Conservation (phyloP, 192 early-diverging fungal genomes). For the Entomortierella parvispora region DNA sequence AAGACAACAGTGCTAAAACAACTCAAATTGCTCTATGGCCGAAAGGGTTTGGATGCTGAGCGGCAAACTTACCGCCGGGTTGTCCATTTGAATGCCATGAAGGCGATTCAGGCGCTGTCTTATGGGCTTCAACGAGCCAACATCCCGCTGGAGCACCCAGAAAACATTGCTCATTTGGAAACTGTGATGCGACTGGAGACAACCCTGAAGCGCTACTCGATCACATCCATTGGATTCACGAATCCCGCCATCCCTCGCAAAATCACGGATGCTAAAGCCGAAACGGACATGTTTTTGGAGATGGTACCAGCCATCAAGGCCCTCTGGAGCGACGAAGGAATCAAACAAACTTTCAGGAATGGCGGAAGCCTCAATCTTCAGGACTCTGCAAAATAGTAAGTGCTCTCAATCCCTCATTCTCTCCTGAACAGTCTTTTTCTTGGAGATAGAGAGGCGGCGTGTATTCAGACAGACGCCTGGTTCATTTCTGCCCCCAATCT, state of each 20-base stretch:
- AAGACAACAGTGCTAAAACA: slow-evolving; percentile 62
- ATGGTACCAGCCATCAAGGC: slow-evolving; percentile 44
- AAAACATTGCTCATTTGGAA: slow-evolving; percentile 39
- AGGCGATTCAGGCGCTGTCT: slow-evolving; percentile 47
- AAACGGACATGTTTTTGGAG: slow-evolving; percentile 34
- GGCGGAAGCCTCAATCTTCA: slow-evolving; percentile 55
- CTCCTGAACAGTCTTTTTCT: not conserved
- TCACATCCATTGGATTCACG: slow-evolving; percentile 31
- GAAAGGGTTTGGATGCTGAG: slow-evolving; percentile 46
- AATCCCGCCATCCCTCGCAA: slow-evolving; percentile 26
- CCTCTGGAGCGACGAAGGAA: slow-evolving; percentile 51
- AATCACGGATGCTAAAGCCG: slow-evolving; percentile 31
- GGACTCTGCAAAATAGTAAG: slow-evolving; percentile 57
- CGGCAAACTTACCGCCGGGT: slow-evolving; percentile 46
- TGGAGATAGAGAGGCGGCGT: too few relatives aligned
- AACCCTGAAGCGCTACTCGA: slow-evolving; percentile 45
- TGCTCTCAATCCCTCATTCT: not conserved
- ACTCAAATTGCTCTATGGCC: slow-evolving; percentile 28
- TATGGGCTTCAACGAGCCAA: slow-evolving; percentile 32
- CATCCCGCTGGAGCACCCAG: slow-evolving; percentile 32
- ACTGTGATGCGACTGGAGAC: slow-evolving; percentile 30
- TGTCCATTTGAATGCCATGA: slow-evolving; percentile 47
- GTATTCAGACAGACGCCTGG: too few relatives aligned
- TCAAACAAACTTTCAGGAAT: slow-evolving; percentile 32
- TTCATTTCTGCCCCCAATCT: not conserved